Conservation (phyloP, 2,329 filamentous ascomycete genomes). For the Fusarium austroafricanum region DNA sequence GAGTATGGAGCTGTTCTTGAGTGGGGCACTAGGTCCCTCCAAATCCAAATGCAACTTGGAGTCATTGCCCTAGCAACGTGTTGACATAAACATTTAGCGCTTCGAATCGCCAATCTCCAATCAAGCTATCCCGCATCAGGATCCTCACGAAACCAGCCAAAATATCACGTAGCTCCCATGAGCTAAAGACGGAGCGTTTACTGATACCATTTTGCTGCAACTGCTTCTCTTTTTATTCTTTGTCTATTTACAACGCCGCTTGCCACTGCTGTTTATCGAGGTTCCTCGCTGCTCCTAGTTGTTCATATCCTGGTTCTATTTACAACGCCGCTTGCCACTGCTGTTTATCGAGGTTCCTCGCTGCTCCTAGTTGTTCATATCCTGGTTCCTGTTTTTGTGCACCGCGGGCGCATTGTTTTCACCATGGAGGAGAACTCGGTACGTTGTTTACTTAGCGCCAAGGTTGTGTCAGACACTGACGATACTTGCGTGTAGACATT, state of each 20-base stretch:
- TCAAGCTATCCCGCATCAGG: slow-evolving; percentile 41
- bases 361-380: slow-evolving; percentile 53
- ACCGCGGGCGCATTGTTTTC: slow-evolving; percentile 38
- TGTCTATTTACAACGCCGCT: slow-evolving; percentile 43
- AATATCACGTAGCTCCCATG: slow-evolving; percentile 43
- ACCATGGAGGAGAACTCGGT: slow-evolving; percentile 53
- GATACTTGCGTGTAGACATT: slow-evolving; percentile 38
- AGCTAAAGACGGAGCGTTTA: slow-evolving; percentile 12
- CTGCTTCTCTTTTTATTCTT: not conserved
- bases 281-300: slow-evolving; percentile 54
- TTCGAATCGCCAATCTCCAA: slow-evolving; percentile 44
- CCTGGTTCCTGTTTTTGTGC: slow-evolving; percentile 41
- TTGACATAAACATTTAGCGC: slow-evolving; percentile 43
- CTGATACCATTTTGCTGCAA: slow-evolving; percentile 17
- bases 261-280: slow-evolving; percentile 35
- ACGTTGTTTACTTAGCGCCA: slow-evolving; percentile 12
- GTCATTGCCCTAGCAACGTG: slow-evolving; percentile 36
- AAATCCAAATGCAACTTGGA: slow-evolving; percentile 2
- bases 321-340: slow-evolving; percentile 44
- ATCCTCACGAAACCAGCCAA: slow-evolving; percentile 35
- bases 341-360: slow-evolving; percentile 45
- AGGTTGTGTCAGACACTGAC: slow-evolving; percentile 6
- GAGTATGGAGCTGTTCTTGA: no score
- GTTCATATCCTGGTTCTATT: slow-evolving; percentile 45
- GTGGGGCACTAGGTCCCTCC: slow-evolving; percentile 22